Evolutionary conservation across 129 eudicot species (phyloP).

Genomic region (Scalesia atractyloides): DNA sequence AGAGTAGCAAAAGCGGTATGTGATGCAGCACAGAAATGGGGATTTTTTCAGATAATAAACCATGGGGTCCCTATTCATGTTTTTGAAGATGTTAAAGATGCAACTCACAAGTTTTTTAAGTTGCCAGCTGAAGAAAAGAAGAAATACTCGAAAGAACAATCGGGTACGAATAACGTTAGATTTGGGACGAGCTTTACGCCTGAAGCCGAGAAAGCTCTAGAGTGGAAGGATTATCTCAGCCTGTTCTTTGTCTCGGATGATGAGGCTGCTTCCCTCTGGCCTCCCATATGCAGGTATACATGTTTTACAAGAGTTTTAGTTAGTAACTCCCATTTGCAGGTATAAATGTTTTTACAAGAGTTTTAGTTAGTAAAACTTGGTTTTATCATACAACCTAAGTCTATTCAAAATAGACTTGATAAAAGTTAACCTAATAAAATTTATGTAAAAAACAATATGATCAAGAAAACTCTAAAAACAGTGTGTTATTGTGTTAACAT

Average conservation of each 20-base stretch:
- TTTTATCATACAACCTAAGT: too few species aligned
- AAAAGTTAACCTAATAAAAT: too few species aligned
- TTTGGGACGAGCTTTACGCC: conserved; percentile 18
- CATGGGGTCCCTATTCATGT: conserved; percentile 6
- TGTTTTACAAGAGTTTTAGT: too few species aligned
- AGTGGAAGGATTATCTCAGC: conserved; percentile 11
- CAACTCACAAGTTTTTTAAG: not conserved
- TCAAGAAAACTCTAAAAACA: too few species aligned
- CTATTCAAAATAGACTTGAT: too few species aligned
- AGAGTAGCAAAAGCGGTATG: conserved; percentile 1
- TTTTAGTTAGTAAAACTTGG: too few species aligned
- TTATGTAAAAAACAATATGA: too few species aligned
- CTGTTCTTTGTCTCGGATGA: conserved; percentile 2
- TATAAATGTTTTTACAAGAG: not conserved
- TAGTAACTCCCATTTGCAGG: not conserved
- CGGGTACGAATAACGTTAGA: not conserved
- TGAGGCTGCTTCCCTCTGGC: conserved; percentile 10
- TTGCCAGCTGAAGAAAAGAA: conserved; percentile 6
- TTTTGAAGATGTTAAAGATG: conserved; percentile 4
- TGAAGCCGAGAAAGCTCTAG: not conserved
- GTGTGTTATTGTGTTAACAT: too few species aligned
- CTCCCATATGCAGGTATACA: conserved; percentile 2
- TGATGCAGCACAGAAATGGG: conserved; percentile 1
- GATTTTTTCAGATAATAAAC: conserved; percentile 8
- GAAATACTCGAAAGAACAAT: conserved; percentile 11